phyloP scores from a whole-genome alignment of 768 basidiomycete genomes.

The Russula foetens region DNA sequence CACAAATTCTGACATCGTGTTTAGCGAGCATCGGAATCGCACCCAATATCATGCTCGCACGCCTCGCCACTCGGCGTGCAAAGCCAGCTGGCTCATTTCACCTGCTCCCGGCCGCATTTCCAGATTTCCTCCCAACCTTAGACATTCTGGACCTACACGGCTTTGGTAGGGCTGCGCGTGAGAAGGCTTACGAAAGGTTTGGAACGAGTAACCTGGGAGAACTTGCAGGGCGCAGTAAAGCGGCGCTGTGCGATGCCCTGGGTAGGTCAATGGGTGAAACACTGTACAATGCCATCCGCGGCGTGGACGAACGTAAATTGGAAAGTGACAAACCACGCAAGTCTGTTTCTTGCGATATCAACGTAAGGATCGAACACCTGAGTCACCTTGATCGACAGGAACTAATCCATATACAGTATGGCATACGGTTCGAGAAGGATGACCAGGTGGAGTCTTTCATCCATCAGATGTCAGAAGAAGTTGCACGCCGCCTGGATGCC shows the following conservation, averaged over 20 bases:
- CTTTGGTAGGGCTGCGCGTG: constrained; percentile 66
- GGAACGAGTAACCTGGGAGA: constrained; percentile 65
- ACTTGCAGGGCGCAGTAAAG: constrained; percentile 54
- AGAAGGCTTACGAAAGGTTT: constrained; percentile 77
- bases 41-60: constrained; percentile 87
- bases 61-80: constrained; percentile 82
- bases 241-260: constrained; percentile 56
- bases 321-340: constrained; percentile 83
- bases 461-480: constrained; percentile 67
- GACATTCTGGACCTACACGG: constrained; percentile 80
- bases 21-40: constrained; percentile 88
- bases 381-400: constrained; percentile 9
- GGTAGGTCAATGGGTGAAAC: constrained; percentile 81
- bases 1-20: background rate
- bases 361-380: constrained; percentile 44
- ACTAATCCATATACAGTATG: constrained; percentile 56
- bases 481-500: constrained; percentile 59
- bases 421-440: constrained; percentile 82
- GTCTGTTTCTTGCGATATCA: constrained; percentile 91
- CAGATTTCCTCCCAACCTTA: constrained; percentile 52
- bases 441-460: constrained; percentile 79
- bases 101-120: constrained; percentile 46
- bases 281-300: constrained; percentile 75
- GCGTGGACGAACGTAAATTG: constrained; percentile 71
- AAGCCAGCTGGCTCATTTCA: constrained; percentile 89